A percentile compares a stretch with the other conserved stretches of the same genome.
Conservation (phyloP, 2,329 filamentous ascomycete species). For the Fusarium penzigii region DNA sequence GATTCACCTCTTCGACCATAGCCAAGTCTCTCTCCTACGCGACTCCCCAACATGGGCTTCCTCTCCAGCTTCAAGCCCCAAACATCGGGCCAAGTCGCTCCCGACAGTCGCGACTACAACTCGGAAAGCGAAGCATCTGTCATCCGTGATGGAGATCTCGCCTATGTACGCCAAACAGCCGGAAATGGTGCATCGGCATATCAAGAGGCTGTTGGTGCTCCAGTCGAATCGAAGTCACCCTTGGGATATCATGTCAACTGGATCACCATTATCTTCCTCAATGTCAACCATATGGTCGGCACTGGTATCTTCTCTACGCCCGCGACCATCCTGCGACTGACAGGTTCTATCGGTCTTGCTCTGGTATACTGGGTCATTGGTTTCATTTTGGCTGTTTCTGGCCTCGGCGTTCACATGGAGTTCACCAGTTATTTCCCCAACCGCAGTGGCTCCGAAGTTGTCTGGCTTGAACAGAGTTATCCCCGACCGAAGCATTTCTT, state of each 20-base stretch:
- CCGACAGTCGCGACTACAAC: background rate
- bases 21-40: no score
- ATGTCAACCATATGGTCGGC: constrained; percentile 64
- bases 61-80: background rate
- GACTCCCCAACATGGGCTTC: background rate
- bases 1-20: no score
- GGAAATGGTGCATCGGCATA: constrained; percentile 56
- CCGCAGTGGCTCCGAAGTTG: constrained; percentile 65
- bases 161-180: constrained; percentile 31
- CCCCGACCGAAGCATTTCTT: constrained; percentile 65
- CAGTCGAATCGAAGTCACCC: constrained; percentile 59
- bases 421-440: constrained; percentile 66
- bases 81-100: background rate
- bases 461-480: constrained; percentile 69
- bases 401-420: constrained; percentile 63
- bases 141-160: constrained; percentile 21
- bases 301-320: constrained; percentile 67
- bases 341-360: constrained; percentile 62
- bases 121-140: constrained; percentile 13
- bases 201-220: constrained; percentile 63
- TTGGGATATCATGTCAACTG: constrained; percentile 60
- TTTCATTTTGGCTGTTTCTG: constrained; percentile 56
- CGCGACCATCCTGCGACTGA: constrained; percentile 58
- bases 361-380: constrained; percentile 68
- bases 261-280: constrained; percentile 59